Evolutionary conservation across 768 basidiomycete species (phyloP).

Genomic region (Phlegmacium glaucopus): DNA sequence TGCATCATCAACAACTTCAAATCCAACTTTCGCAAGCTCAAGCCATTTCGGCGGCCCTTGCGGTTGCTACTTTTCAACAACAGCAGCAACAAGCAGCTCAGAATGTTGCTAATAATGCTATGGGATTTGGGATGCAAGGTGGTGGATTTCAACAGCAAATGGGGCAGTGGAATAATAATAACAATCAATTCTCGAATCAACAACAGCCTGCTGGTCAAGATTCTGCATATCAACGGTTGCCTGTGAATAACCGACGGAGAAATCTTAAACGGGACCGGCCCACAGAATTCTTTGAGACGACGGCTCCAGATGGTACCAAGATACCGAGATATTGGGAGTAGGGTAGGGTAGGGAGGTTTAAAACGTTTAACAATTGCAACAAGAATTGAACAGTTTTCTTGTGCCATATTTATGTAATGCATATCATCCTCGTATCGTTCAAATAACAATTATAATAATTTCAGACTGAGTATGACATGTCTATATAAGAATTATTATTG

Average conservation of each 20-base stretch:
- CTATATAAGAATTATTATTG: too few species aligned
- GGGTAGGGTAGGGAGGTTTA: conserved; percentile 1
- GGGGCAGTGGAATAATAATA: conserved; percentile 30
- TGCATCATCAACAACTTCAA: conserved; percentile 79
- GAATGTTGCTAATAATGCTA: conserved; percentile 28
- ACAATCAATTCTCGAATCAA: conserved; percentile 54
- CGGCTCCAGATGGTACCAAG: conserved; percentile 61
- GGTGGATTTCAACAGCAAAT: conserved; percentile 40
- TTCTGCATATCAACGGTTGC: conserved; percentile 84
- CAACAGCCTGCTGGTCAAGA: conserved; percentile 70
- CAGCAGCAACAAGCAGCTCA: conserved; percentile 45
- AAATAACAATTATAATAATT: too few species aligned
- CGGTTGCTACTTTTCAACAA: conserved; percentile 55
- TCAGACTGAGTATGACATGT: too few species aligned
- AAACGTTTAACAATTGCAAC: too few species aligned
- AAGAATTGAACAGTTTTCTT: too few species aligned
- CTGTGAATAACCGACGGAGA: conserved; percentile 76
- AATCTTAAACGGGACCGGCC: conserved; percentile 80
- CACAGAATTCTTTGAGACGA: conserved; percentile 79
- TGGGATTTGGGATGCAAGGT: conserved; percentile 31
- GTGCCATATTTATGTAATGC: too few species aligned
- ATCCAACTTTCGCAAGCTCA: conserved; percentile 80
- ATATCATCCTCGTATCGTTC: too few species aligned
- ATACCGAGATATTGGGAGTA: conserved; percentile 78
- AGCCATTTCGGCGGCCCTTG: conserved; percentile 62